phyloP scores from a whole-genome alignment of 2,329 filamentous ascomycete species.

The Venturia aucupariae region DNA sequence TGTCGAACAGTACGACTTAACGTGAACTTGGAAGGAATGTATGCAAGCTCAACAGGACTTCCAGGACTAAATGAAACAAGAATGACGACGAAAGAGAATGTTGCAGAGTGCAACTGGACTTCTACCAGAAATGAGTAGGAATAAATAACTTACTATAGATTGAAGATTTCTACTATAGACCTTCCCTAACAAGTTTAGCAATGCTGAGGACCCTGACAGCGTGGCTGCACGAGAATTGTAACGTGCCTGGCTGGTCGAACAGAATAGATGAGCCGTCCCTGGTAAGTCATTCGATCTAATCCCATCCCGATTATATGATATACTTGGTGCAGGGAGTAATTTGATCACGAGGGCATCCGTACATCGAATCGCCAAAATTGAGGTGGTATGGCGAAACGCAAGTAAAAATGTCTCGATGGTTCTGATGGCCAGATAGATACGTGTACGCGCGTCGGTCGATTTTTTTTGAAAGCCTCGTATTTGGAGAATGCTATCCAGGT shows the following conservation, averaged over 20 bases:
- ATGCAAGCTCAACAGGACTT: not conserved
- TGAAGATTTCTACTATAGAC: not conserved
- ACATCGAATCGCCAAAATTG: not conserved
- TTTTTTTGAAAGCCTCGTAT: too few species aligned
- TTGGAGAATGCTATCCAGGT: too few species aligned
- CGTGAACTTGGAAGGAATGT: not conserved
- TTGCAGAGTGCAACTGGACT: not conserved
- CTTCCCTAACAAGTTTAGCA: not conserved
- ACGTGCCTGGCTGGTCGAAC: not conserved
- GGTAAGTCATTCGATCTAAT: too few species aligned
- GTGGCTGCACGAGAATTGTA: not conserved
- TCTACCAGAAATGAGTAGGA: not conserved
- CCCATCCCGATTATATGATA: not conserved
- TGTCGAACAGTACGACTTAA: not conserved
- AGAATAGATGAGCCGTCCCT: not conserved
- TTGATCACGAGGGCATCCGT: not conserved
- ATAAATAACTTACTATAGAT: not conserved
- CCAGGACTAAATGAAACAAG: not conserved
- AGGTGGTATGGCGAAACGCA: not conserved
- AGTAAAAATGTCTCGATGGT: too few species aligned
- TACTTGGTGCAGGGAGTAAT: not conserved
- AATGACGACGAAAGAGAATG: not conserved
- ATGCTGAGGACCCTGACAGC: not conserved
- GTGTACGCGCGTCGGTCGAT: too few species aligned
- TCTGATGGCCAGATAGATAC: not conserved